phyloP scores from a whole-genome alignment of 768 basidiomycete genomes.

The Cystobasidium ongulense region DNA sequence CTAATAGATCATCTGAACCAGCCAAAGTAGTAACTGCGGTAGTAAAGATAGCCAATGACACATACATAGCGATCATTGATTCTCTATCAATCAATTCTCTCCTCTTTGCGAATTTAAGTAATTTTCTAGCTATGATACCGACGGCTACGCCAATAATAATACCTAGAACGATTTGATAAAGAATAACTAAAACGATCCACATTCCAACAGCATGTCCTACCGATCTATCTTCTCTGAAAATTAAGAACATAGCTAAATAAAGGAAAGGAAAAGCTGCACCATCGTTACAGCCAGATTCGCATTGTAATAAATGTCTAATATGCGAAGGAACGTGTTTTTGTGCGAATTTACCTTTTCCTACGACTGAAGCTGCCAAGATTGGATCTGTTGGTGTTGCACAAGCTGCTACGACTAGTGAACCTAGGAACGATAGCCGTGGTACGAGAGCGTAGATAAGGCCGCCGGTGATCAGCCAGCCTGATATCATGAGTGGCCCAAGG shows the following conservation, averaged over 20 bases:
- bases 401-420: conserved; percentile 79
- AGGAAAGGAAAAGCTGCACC: conserved; percentile 95
- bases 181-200: conserved; percentile 56
- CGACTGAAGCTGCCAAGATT: conserved; percentile 82
- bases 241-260: conserved; percentile 70
- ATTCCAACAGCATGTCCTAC: conserved; percentile 60
- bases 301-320: conserved; percentile 69
- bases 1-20: conserved; percentile 54
- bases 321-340: conserved; percentile 81
- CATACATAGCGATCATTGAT: conserved; percentile 48
- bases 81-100: conserved; percentile 47
- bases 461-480: conserved; percentile 93
- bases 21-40: conserved; percentile 58
- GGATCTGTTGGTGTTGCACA: conserved; percentile 61
- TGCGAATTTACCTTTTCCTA: conserved; percentile 83
- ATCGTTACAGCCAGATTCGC: conserved; percentile 90
- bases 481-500: conserved; percentile 53
- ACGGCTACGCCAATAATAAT: conserved; percentile 46
- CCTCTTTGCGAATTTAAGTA: conserved; percentile 45
- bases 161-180: conserved; percentile 47
- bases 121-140: conserved; percentile 46
- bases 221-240: conserved; percentile 56
- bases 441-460: conserved; percentile 79
- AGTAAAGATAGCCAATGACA: conserved; percentile 63
- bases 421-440: conserved; percentile 79